phyloP scores from a whole-genome alignment of 192 early-diverging fungal genomes.

The Geranomyces variabilis region DNA sequence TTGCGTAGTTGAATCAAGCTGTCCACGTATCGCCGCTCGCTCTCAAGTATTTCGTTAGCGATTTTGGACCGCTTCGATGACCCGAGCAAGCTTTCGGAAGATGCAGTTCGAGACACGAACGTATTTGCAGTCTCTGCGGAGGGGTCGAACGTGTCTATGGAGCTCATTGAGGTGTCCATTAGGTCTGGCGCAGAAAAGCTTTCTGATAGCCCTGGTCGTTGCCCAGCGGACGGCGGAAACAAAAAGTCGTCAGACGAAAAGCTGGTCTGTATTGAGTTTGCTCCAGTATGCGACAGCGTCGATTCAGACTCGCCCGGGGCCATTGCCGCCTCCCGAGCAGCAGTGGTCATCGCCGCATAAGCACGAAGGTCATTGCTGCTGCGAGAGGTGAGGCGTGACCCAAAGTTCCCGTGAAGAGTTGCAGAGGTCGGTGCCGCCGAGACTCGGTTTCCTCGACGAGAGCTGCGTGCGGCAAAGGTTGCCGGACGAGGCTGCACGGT shows the following conservation, averaged over 20 bases:
- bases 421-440: no score
- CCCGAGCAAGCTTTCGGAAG: slow-evolving; percentile 3
- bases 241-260: slow-evolving; percentile 15
- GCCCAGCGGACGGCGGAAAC: not conserved
- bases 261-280: not conserved
- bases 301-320: no score
- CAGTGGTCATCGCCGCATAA: no score
- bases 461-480: slow-evolving; percentile 6
- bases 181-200: no score
- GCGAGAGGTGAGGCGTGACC: no score
- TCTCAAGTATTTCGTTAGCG: slow-evolving; percentile 28
- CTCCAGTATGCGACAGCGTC: not conserved
- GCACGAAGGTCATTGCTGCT: no score
- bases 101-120: not conserved
- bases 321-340: no score
- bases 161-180: not conserved
- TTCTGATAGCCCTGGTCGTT: not conserved
- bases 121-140: not conserved
- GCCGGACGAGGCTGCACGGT: not conserved
- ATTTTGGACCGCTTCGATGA: slow-evolving; percentile 13
- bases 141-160: not conserved
- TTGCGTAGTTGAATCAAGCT: slow-evolving; percentile 20
- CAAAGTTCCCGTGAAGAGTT: no score
- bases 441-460: not conserved
- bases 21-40: slow-evolving; percentile 35